Evolutionary conservation across 345 rosid species (phyloP).

Genomic region (Chamaenerion angustifolium): DNA sequence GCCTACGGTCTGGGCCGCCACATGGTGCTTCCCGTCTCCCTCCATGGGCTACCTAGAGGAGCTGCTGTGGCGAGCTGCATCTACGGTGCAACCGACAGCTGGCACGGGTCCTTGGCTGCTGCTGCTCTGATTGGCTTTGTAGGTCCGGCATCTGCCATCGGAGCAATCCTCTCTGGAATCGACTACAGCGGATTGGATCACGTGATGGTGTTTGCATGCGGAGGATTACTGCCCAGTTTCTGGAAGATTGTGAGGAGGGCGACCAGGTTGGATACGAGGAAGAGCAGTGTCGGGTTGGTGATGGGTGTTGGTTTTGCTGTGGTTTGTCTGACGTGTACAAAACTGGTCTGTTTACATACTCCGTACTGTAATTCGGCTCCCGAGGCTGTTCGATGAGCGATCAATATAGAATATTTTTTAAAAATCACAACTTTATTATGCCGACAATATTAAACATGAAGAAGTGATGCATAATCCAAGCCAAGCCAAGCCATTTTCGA

Average conservation of each 20-base stretch:
- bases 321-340: constrained; percentile 73
- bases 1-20: constrained; percentile 91
- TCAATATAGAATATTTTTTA: background rate
- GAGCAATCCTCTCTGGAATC: constrained; percentile 78
- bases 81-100: constrained; percentile 80
- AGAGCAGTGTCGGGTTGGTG: constrained; percentile 48
- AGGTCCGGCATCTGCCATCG: constrained; percentile 85
- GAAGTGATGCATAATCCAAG: too few species aligned
- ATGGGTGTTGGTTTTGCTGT: constrained; percentile 60
- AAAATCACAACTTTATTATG: too few species aligned
- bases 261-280: constrained; percentile 35
- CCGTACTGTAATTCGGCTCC: constrained; percentile 98
- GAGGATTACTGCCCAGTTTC: constrained; percentile 73
- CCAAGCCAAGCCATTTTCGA: too few species aligned
- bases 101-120: constrained; percentile 83
- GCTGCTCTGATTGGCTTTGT: constrained; percentile 84
- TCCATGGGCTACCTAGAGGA: constrained; percentile 93
- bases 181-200: constrained; percentile 94
- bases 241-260: constrained; percentile 49
- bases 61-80: constrained; percentile 97
- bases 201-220: constrained; percentile 85
- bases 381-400: constrained; percentile 86
- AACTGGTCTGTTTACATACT: constrained; percentile 86
- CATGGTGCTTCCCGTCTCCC: constrained; percentile 92
- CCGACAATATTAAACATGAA: too few species aligned